These are phyloP conservation scores for Periglandula ipomoeae DNA, from an alignment of 2,329 filamentous ascomycete species.

Conservation along the genomic window DNA sequence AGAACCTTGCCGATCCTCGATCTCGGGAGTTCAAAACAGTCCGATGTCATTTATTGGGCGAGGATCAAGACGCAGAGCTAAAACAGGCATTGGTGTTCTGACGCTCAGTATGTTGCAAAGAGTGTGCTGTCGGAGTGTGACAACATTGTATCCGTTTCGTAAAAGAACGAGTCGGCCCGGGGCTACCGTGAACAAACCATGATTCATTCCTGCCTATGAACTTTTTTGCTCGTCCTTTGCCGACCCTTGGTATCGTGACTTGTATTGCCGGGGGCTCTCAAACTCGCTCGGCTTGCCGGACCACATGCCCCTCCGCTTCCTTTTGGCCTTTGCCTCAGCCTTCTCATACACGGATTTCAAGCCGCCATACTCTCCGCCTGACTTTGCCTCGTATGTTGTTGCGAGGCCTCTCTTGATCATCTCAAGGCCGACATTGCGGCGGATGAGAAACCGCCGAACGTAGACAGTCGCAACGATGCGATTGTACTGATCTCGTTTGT, in stretches of 20 bases:
- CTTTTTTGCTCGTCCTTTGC: conserved; percentile 8
- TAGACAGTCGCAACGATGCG: conserved; percentile 81
- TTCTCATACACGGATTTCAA: conserved; percentile 54
- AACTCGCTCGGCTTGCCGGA: conserved; percentile 49
- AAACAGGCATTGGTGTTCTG: too few species aligned
- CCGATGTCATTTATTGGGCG: too few species aligned
- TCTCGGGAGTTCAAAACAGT: too few species aligned
- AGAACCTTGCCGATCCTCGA: too few species aligned
- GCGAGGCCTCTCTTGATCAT: conserved; percentile 82
- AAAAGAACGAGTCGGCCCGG: too few species aligned
- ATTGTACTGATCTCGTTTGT: conserved; percentile 84
- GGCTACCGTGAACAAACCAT: too few species aligned
- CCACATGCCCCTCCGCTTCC: conserved; percentile 67
- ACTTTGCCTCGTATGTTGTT: conserved; percentile 89
- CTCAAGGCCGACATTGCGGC: conserved; percentile 75
- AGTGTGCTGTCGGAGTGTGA: too few species aligned
- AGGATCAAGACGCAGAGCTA: too few species aligned
- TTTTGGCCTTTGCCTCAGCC: conserved; percentile 59
- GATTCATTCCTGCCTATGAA: background rate
- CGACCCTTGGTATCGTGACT: conserved; percentile 38
- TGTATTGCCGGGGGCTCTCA: conserved; percentile 85
- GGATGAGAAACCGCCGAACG: conserved; percentile 58
- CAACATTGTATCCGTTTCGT: too few species aligned
- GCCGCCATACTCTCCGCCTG: conserved; percentile 79
- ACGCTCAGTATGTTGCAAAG: too few species aligned